Evolutionary conservation across 1,284 basidiomycete genomes (phyloP), one percentile per base, ranked within the genome.

Genomic region (Ceratobasidium sp.): DNA sequence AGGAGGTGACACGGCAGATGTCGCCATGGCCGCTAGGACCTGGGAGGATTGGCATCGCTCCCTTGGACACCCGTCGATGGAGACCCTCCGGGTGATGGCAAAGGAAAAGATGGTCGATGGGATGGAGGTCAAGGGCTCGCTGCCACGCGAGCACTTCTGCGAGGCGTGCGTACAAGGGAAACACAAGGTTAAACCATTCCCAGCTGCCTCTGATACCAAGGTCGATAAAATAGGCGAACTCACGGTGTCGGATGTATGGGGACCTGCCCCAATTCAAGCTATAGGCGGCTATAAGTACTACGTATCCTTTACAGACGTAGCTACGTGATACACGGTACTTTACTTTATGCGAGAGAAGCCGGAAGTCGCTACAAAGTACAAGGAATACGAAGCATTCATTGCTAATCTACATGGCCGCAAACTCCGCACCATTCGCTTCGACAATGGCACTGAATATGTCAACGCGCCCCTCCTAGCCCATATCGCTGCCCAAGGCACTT

Each of bases 221-320:
- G 63, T 66, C 7, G 26, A 44, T 3, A 44, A 66, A 6, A 5
- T 49, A 5, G 33, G 83, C 7, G 82, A 83, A 20, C 80, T 82
- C 55, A 75, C 83, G 42, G 82, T 83, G 39, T 79, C 80, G 13
- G 83, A 84, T 66, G 51, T 83, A 6, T 84, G 82, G 83, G 83
- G 83, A 26, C 83, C 83, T 12, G 67, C 81, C 2, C 81, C 66
- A 0, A 49, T 80, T 4, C 46, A 67, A 18, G 78, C 80, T 2
- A 73, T 83, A 9, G 28, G 68, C 0, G 81, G 80, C 6, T 78
- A 81, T n/a, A 33, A 39, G 9, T 85, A 83, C 63, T 83, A 80
- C 44, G 77, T 83, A 20, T 79, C 79, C 0, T 82, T 85, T 13
- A 66, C 42, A 15, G 63, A 66, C 44, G 63, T 66, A 26, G 63